Percentiles rank a stretch among this genome's conserved stretches.
Evolutionary conservation across 148 eudicot species (phyloP).

Genomic region (Nepenthes mirabilis): DNA sequence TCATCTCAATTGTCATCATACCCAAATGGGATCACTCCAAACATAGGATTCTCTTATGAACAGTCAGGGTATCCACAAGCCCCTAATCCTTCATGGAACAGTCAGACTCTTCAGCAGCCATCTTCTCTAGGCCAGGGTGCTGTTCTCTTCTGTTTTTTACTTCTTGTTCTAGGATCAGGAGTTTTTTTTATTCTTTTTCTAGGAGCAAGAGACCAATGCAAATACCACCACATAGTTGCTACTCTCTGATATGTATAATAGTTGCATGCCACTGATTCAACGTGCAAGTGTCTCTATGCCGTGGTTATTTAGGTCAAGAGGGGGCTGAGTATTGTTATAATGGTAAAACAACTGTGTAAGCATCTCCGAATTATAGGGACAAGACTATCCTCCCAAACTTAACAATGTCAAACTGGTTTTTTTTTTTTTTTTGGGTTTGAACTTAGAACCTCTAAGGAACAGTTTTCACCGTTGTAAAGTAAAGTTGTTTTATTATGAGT

Average conservation of each 20-base stretch:
- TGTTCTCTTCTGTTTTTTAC: slow-evolving; percentile 1
- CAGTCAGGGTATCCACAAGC: slow-evolving; percentile 44
- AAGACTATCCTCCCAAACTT: no score
- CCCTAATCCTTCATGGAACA: slow-evolving; percentile 49
- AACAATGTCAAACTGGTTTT: no score
- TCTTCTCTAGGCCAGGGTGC: slow-evolving; percentile 52
- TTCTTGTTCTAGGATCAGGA: not conserved
- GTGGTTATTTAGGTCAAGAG: no score
- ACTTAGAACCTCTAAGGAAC: no score
- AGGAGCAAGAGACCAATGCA: not conserved
- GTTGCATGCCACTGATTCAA: not conserved
- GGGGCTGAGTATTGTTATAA: no score
- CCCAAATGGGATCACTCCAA: slow-evolving; percentile 42
- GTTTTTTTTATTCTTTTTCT: not conserved
- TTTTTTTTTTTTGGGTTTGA: no score
- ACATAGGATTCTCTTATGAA: slow-evolving; percentile 33
- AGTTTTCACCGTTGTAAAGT: no score
- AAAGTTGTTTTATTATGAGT: no score
- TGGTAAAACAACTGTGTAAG: no score
- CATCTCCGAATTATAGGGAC: no score
- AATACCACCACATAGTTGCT: no score
- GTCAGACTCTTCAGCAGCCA: slow-evolving; percentile 54
- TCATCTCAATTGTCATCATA: slow-evolving; percentile 35
- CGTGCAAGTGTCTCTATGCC: not conserved
- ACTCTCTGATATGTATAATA: not conserved